These are phyloP conservation scores for Puya raimondii DNA, from an alignment of 176 grass and related monocot species.

Conservation along the genomic window DNA sequence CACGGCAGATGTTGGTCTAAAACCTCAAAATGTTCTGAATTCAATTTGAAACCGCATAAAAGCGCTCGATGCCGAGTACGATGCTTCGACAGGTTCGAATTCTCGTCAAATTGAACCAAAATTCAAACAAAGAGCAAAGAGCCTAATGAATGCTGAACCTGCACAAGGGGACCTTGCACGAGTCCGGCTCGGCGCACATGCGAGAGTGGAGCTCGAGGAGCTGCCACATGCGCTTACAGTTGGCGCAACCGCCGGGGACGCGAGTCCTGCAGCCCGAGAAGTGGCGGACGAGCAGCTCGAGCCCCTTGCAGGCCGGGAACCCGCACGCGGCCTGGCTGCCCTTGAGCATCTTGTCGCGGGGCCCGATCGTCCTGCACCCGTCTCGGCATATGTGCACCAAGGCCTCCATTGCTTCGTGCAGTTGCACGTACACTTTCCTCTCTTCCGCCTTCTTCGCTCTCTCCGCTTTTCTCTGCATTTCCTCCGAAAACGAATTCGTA, in stretches of 20 bases:
- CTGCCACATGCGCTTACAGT: constrained; percentile 90
- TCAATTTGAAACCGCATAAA: not conserved
- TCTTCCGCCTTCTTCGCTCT: constrained; percentile 19
- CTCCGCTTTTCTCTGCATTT: constrained; percentile 24
- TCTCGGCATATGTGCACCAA: constrained; percentile 33
- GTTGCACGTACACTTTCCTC: constrained; percentile 21
- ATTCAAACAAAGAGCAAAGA: not conserved
- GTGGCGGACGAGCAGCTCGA: constrained; percentile 69
- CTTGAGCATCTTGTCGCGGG: constrained; percentile 16
- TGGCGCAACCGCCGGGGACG: constrained; percentile 64
- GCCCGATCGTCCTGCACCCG: constrained; percentile 30
- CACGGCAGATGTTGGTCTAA: no score
- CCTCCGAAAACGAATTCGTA: not conserved
- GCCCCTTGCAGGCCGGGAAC: constrained; percentile 38
- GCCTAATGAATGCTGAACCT: constrained; percentile 26
- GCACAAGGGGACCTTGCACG: constrained; percentile 81
- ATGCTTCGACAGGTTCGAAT: not conserved
- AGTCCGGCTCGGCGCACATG: constrained; percentile 41
- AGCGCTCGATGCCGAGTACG: no score
- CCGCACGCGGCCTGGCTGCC: constrained; percentile 12
- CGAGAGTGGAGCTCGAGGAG: constrained; percentile 78
- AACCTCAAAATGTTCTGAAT: not conserved
- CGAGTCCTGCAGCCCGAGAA: constrained; percentile 49
- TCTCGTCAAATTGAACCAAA: not conserved
- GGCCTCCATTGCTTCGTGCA: constrained; percentile 35